Conservation (phyloP, 441 rosid genomes). For the Melastoma candidum region DNA sequence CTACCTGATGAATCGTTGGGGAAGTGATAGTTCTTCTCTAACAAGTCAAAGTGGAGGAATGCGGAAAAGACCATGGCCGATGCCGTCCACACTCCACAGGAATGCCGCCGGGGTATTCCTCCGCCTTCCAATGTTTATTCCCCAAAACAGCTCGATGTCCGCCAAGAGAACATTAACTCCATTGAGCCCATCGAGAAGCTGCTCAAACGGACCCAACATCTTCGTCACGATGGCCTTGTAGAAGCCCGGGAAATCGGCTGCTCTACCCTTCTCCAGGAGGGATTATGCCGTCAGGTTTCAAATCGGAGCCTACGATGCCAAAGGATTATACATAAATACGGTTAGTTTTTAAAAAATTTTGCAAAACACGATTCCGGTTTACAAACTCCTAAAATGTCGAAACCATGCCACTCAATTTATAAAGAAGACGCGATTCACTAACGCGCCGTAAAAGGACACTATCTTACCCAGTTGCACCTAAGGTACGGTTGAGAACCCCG, state of each 20-base stretch:
- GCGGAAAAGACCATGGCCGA: slow-evolving; percentile 30
- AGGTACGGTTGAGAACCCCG: no score
- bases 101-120: slow-evolving; percentile 51
- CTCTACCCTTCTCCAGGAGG: slow-evolving; percentile 44
- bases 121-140: slow-evolving; percentile 29
- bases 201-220: slow-evolving; percentile 46
- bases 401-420: no score
- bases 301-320: slow-evolving; percentile 30
- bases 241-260: slow-evolving; percentile 30
- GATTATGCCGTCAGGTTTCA: slow-evolving; percentile 29
- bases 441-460: no score
- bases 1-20: slow-evolving; percentile 31
- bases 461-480: no score
- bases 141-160: slow-evolving; percentile 38
- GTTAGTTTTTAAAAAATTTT: no score
- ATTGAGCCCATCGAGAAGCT: slow-evolving; percentile 31
- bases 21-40: slow-evolving; percentile 31
- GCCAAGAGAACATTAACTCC: slow-evolving; percentile 25
- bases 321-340: no score
- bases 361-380: no score
- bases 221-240: slow-evolving; percentile 28
- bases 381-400: no score
- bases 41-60: slow-evolving; percentile 36
- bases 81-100: slow-evolving; percentile 24
- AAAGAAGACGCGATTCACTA: no score